Base-by-base conservation (phyloP, 495 filamentous ascomycete genomes). In the Aspergillus asperescens region DNA sequence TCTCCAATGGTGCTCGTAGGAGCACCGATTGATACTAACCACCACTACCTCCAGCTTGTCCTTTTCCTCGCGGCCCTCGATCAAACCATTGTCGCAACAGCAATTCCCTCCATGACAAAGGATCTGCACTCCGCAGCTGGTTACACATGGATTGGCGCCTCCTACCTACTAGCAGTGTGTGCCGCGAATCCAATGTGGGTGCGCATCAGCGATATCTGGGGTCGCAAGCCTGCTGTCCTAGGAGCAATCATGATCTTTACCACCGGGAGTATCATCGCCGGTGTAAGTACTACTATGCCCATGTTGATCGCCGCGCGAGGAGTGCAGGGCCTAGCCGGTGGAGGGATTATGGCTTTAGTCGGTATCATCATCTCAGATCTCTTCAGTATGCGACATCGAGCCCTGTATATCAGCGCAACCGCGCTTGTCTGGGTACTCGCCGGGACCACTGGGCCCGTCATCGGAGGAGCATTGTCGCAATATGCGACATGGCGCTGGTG, bases 361-460 rank as follows among this genome's bases (percentile, higher is more conserved):
- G 87, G 86, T 58, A 85, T 90, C 19, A 77, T 74, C 47, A 86
- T 91, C 54, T 77, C 77, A 13, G 88, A 92, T 66, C 61, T 89
- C 13, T 88, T 88, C 61, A 77, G 75, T 48, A 74, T 85, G 72
- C 63, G 77, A 41, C 66, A 73, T 12, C 72, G 78, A 27, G 71
- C 71, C 2, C 55, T 72, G 24, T 80, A 79, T 44, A 62, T 78
- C 18, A 73, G 74, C 1, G 68, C 73, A 43, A 62, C 84, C 28
- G 77, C 79, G 2, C 68, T 78, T 6, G 77, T 82, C 3, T 89
- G 84, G 84, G 84, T 81, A 5, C 55, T 86, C 25, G 82, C 83
- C 8, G 76, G 75, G 39, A 76, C 81, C 0, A 58, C 83, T 0
- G 85, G 85, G 0, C 85, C 85, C 3, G 67, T 87, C 16, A 66